Conservation (phyloP, 306 rosid genomes). For the Begonia peltatifolia region DNA sequence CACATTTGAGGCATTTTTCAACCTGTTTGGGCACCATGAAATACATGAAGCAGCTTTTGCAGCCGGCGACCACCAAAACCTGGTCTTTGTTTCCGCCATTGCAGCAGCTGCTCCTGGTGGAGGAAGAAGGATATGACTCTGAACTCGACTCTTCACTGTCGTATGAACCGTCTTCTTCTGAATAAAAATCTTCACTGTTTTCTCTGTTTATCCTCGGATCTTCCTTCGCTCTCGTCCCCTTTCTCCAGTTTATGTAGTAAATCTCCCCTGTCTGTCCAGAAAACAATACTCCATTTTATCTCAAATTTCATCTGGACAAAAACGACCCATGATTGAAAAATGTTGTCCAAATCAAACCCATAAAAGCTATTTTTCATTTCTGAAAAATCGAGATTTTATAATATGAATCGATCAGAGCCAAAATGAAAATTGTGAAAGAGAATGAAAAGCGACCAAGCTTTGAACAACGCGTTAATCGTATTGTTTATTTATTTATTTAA, state of each 20-base stretch:
- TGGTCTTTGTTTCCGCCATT: conserved; percentile 10
- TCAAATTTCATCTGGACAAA: too few relatives aligned
- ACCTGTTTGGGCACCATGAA: conserved; percentile 93
- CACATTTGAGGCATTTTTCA: conserved; percentile 80
- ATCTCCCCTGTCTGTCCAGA: conserved; percentile 79
- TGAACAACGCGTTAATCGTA: too few relatives aligned
- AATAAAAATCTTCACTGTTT: conserved; percentile 27
- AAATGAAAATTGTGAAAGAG: too few relatives aligned
- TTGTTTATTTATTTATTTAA: too few relatives aligned
- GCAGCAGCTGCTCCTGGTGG: neutral
- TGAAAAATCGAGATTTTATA: too few relatives aligned
- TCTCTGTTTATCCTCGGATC: conserved; percentile 51
- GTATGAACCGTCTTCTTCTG: conserved; percentile 49
- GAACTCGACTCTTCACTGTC: conserved; percentile 82
- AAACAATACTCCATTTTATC: neutral
- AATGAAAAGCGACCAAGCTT: too few relatives aligned
- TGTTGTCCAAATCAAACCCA: too few relatives aligned
- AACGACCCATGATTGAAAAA: too few relatives aligned
- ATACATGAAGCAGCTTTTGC: conserved; percentile 94
- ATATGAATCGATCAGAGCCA: too few relatives aligned
- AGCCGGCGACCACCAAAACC: conserved; percentile 91
- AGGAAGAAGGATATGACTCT: conserved; percentile 34
- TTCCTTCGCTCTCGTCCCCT: conserved; percentile 78
- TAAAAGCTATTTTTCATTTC: too few relatives aligned
- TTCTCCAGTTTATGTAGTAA: conserved; percentile 94